phyloP scores from a whole-genome alignment of 169 alveolate genomes.

The Amoebophrya sp. region DNA sequence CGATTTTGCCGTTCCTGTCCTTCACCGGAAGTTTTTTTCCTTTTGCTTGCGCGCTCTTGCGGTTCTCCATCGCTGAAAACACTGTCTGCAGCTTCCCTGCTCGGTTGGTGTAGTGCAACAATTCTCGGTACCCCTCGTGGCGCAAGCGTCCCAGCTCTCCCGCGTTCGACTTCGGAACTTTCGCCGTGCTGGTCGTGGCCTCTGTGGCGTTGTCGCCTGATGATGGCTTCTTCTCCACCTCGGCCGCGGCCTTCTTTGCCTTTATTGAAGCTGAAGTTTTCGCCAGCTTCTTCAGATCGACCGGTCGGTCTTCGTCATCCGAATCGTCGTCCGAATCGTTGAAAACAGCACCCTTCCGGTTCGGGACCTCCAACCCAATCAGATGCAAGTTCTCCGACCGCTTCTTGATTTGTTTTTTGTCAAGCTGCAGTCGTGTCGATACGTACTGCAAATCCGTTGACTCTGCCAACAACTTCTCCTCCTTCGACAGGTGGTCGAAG shows the following conservation, averaged over 20 bases:
- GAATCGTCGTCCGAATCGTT: background rate
- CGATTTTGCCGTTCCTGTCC: background rate
- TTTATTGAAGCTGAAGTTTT: background rate
- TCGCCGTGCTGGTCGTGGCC: background rate
- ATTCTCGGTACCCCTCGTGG: background rate
- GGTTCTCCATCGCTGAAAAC: background rate
- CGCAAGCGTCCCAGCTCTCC: background rate
- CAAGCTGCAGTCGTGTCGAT: background rate
- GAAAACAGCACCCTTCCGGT: background rate
- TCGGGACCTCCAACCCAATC: background rate
- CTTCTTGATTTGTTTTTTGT: background rate
- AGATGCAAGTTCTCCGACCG: background rate
- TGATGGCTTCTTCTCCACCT: background rate
- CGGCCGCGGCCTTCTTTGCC: background rate
- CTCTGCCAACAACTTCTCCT: background rate
- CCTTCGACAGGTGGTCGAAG: background rate
- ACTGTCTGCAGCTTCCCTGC: background rate
- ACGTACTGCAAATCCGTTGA: background rate
- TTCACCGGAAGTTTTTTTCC: background rate
- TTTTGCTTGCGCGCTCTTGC: background rate
- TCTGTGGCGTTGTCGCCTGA: background rate
- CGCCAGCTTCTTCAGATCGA: background rate
- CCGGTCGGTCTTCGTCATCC: background rate
- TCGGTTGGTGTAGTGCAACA: background rate
- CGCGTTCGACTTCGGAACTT: background rate